Base-by-base conservation (phyloP, 169 alveolate species). In the Blepharisma undulans region DNA sequence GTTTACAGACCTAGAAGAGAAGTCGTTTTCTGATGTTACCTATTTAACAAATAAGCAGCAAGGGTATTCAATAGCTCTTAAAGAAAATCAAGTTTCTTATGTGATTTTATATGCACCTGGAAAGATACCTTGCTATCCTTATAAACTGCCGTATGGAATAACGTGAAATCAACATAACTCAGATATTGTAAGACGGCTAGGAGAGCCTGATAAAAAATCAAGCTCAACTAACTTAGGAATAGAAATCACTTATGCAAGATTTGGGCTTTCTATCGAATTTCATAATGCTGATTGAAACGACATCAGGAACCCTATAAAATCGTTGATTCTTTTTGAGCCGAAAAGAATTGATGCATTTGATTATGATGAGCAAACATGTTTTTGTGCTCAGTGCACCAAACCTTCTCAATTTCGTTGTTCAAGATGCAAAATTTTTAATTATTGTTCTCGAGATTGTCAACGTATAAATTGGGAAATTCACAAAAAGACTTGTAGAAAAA, bases 401-500 rank as follows among this genome's bases (percentile, higher is more conserved):
- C 34, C 72, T 25, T 72, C 89, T 82, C 25, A 22, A n/a, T 36
- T 22, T 12, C 27, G 89, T n/a, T 82, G 89, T n/a, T 22, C 71
- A 33, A 82, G 36, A 22, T 82, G 89, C 32, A 82, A 48, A 48
- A 21, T 82, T 21, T 82, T 36, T 59, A 34, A 34, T 82, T 82
- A 82, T 30, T 82, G 89, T n/a, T 82, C 89, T 19, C 33, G 77
- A 82, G 77, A 34, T 3, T 82, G 89, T 72, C 89, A 82, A 59
- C 76, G 27, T 36, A 5, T 22, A 22, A 2, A 82, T 60, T 82
- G 89, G 78, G 36, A 22, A 21, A 48, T 30, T 32, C 89, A 82
- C 18, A 82, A 82, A 82, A 4, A 33, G 7, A 21, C 33, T 22
- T 82, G 89, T 30, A 82, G 76, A 22, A 25, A 74, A 74, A 74